Evolutionary conservation across 768 basidiomycete genomes (phyloP).

Genomic region (Leccinum boreale): DNA sequence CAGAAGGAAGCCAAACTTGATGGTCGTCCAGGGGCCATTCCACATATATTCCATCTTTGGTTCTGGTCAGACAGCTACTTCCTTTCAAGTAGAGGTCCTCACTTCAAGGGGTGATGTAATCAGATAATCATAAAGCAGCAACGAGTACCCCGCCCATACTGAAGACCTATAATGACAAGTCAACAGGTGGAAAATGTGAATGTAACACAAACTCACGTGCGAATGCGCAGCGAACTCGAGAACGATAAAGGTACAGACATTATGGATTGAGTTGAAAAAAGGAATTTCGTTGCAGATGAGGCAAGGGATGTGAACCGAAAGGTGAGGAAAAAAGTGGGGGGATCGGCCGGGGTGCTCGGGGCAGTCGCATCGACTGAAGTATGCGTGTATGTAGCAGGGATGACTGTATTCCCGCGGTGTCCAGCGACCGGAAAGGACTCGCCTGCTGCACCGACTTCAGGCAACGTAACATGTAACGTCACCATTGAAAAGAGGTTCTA

Average conservation of each 20-base stretch:
- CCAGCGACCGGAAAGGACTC: too few species aligned
- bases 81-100: neutral
- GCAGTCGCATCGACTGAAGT: too few species aligned
- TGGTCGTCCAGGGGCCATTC: slow-evolving; percentile 12
- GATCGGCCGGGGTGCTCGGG: too few species aligned
- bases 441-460: too few species aligned
- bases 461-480: too few species aligned
- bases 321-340: neutral
- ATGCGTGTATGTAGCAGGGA: too few species aligned
- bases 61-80: neutral
- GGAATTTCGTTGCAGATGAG: neutral
- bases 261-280: neutral
- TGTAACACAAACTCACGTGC: neutral
- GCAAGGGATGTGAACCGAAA: neutral
- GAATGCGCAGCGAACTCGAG: neutral
- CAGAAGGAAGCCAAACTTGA: slow-evolving; percentile 15
- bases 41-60: slow-evolving; percentile 15
- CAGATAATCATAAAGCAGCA: slow-evolving; percentile 13
- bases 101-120: slow-evolving; percentile 12
- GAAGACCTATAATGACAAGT: neutral
- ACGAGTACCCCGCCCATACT: neutral
- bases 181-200: too few species aligned
- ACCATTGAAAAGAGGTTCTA: too few species aligned
- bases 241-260: neutral
- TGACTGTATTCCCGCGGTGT: too few species aligned